phyloP scores from a whole-genome alignment of 495 filamentous ascomycete species.

The Penicillium antarcticum region DNA sequence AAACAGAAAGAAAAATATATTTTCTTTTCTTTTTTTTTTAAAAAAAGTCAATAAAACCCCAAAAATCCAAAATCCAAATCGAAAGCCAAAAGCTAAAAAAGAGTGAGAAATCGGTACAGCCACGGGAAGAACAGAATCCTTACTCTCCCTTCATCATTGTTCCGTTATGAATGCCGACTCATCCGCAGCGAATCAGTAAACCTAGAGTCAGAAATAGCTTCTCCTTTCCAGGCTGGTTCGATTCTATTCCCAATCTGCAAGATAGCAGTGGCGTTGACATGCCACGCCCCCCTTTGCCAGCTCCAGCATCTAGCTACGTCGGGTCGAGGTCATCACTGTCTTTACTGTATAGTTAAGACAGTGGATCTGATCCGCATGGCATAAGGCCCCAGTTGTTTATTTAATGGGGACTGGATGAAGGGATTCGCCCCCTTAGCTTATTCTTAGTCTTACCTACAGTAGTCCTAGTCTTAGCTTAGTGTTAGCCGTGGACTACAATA shows the following conservation, averaged over 20 bases:
- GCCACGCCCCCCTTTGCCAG: neutral
- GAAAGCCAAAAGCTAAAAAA: neutral
- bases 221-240: too few species aligned
- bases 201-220: too few species aligned
- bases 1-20: neutral
- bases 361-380: slow-evolving; percentile 15
- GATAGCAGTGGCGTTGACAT: neutral
- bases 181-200: too few species aligned
- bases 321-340: neutral
- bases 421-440: neutral
- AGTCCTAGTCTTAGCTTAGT: neutral
- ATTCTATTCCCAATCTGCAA: neutral
- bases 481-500: neutral
- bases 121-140: too few species aligned
- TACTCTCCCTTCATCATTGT: too few species aligned
- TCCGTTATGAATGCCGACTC: too few species aligned
- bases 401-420: slow-evolving; percentile 11
- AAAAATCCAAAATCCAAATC: neutral
- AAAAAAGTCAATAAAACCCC: neutral
- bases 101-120: too few species aligned
- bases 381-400: slow-evolving; percentile 16
- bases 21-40: too few species aligned
- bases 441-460: neutral
- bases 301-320: neutral
- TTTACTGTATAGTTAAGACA: neutral